phyloP scores from a whole-genome alignment of 371 early-diverging fungal species.

The Mortierella sp. region DNA sequence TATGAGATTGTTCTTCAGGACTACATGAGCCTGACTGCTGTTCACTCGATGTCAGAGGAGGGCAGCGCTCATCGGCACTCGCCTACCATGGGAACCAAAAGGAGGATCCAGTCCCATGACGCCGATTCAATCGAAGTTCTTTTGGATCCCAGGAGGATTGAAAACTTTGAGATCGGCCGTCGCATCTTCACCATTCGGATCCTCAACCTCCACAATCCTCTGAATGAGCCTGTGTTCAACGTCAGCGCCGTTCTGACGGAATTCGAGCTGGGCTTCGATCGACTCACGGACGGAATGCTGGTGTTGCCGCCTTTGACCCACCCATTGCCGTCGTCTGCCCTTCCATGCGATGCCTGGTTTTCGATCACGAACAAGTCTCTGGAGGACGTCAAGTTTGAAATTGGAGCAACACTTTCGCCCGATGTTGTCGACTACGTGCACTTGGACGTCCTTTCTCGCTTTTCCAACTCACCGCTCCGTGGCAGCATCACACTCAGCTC shows the following conservation, averaged over 20 bases:
- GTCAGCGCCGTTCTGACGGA: conserved; percentile 77
- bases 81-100: conserved; percentile 25
- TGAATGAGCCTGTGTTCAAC: conserved; percentile 67
- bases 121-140: conserved; percentile 63
- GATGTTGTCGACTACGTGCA: conserved; percentile 74
- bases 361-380: conserved; percentile 81
- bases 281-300: conserved; percentile 76
- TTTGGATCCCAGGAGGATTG: conserved; percentile 72
- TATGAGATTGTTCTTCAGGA: conserved; percentile 73
- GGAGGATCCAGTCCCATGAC: conserved; percentile 56
- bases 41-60: conserved; percentile 32
- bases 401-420: conserved; percentile 74
- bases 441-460: conserved; percentile 84
- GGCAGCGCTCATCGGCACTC: conserved; percentile 26
- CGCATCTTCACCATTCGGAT: conserved; percentile 67
- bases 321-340: conserved; percentile 70
- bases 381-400: conserved; percentile 86
- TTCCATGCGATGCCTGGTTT: conserved; percentile 89
- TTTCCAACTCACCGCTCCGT: conserved; percentile 86
- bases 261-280: conserved; percentile 85
- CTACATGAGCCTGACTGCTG: conserved; percentile 59
- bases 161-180: conserved; percentile 68
- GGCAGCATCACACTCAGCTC: conserved; percentile 81
- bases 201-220: conserved; percentile 77
- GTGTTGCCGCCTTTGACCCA: conserved; percentile 81